These are phyloP conservation scores for Tetradesmus obliquus DNA, from an alignment of 139 green algal species.

Conservation along the genomic window DNA sequence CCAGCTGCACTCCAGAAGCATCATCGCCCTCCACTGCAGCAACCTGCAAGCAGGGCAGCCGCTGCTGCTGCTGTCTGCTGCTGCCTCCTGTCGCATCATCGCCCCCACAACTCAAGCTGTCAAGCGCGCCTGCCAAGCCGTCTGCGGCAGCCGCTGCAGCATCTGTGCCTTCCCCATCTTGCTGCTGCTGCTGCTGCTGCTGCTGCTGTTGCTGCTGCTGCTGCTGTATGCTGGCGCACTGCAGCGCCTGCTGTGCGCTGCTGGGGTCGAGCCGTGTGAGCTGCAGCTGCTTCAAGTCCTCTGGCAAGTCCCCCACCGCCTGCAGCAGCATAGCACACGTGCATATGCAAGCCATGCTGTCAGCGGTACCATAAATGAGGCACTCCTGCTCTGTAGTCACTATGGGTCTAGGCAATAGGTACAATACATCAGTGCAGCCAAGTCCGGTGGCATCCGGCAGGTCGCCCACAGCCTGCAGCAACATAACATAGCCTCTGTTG, in stretches of 20 bases:
- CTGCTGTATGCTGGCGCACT: neutral
- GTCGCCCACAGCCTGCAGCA: neutral
- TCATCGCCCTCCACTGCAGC: neutral
- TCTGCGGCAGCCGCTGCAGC: neutral
- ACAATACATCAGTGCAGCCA: neutral
- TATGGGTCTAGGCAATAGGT: no score
- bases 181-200: neutral
- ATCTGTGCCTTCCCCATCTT: neutral
- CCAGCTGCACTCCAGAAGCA: conserved; percentile 8
- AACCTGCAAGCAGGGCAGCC: neutral
- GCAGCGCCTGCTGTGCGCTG: neutral
- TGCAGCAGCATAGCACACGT: neutral
- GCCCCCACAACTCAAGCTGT: neutral
- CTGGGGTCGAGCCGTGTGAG: neutral
- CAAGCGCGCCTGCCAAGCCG: neutral
- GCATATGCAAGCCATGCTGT: no score
- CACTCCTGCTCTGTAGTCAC: no score
- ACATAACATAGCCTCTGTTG: neutral
- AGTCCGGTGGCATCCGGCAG: neutral
- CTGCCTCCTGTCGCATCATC: neutral
- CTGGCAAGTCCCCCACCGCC: neutral
- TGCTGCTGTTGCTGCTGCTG: neutral
- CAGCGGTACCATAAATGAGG: no score
- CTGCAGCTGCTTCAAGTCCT: neutral
- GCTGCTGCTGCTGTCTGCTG: neutral